Base-by-base conservation (phyloP, 2,329 filamentous ascomycete species). In the Boeremia lycopersici region DNA sequence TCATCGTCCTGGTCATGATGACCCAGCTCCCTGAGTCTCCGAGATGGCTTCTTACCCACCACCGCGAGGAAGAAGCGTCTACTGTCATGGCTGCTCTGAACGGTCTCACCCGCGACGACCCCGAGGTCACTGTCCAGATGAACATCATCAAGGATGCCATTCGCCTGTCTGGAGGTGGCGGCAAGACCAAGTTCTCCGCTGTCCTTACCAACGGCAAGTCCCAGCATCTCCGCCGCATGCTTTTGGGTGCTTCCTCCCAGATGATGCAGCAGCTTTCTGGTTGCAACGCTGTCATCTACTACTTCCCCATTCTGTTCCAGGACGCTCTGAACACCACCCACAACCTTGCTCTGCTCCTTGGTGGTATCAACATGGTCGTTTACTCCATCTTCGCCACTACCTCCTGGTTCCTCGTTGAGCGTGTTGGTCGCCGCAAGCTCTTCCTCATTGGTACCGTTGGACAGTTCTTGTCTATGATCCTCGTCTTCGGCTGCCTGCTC, bases 331-430 rank as follows among this genome's bases (percentile, higher is more conserved):
- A 81, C 54, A 60, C 73, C 39, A 53, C 59, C 29, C 68, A 76
- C 47, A 78, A 78, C 46, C 64, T 80, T 56, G 75, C 78, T 1
- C 65, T 81, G 9, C 69, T 80, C n/a, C 65, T 79, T 4, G 76
- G 76, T 47, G 77, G 77, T 48, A 75, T 84, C 36, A 83, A 84
- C 73, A 82, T 83, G 81, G 73, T 82, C 31, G 76, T 83, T 23
- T 84, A 84, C 66, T 69, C 80, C 48, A 77, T 83, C 57, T 84
- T 84, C 57, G 82, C 83, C 1, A 81, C 80, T 1, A 75, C 83
- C 1, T 87, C 87, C 2, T 84, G 86, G 84, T 85, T 85, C 69
- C 74, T 85, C 42, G 84, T 89, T 39, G 86, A 89, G 73, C 82
- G 84, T 3, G 82, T 88, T 3, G 88, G 77, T 19, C 74, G 77